phyloP scores from a whole-genome alignment of 2,329 filamentous ascomycete genomes.

The Leptographium galeiforme region DNA sequence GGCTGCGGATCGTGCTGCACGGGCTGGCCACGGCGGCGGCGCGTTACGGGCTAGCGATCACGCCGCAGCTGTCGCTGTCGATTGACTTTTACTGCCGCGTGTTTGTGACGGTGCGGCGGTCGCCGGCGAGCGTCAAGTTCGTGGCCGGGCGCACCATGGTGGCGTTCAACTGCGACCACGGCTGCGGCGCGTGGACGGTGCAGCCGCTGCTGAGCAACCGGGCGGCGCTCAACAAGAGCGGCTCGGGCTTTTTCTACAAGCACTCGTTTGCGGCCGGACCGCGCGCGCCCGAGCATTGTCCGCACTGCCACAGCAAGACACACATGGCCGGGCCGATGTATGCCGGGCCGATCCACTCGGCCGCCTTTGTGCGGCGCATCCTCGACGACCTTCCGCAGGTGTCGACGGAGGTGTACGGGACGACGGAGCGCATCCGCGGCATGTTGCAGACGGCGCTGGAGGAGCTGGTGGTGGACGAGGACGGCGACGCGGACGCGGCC shows the following conservation, averaged over 20 bases:
- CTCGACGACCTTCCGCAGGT: slow-evolving; percentile 57
- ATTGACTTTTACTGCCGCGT: slow-evolving; percentile 92
- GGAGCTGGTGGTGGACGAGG: slow-evolving; percentile 36
- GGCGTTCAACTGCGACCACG: slow-evolving; percentile 78
- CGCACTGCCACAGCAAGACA: slow-evolving; percentile 75
- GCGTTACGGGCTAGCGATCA: slow-evolving; percentile 75
- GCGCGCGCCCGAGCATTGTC: slow-evolving; percentile 50
- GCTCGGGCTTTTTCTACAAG: slow-evolving; percentile 59
- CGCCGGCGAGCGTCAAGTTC: slow-evolving; percentile 79
- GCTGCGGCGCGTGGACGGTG: slow-evolving; percentile 83
- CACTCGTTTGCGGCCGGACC: slow-evolving; percentile 63
- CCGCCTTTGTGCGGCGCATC: slow-evolving; percentile 67
- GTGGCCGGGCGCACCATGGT: slow-evolving; percentile 84
- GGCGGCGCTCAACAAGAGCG: slow-evolving; percentile 54
- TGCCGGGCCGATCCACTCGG: slow-evolving; percentile 75
- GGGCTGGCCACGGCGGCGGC: slow-evolving; percentile 68
- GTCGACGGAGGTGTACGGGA: slow-evolving; percentile 61
- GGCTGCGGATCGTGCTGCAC: slow-evolving; percentile 74
- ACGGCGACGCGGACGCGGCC: background rate
- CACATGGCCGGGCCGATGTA: slow-evolving; percentile 94
- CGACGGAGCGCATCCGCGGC: slow-evolving; percentile 68
- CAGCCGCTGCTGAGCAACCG: slow-evolving; percentile 65
- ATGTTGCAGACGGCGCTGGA: slow-evolving; percentile 85
- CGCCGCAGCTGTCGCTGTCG: slow-evolving; percentile 81
- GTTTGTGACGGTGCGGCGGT: slow-evolving; percentile 71